Evolutionary conservation across 352 stramenopile genomes (phyloP), one percentile per base, ranked within the genome.

Genomic region (Globisporangium cystogenes): DNA sequence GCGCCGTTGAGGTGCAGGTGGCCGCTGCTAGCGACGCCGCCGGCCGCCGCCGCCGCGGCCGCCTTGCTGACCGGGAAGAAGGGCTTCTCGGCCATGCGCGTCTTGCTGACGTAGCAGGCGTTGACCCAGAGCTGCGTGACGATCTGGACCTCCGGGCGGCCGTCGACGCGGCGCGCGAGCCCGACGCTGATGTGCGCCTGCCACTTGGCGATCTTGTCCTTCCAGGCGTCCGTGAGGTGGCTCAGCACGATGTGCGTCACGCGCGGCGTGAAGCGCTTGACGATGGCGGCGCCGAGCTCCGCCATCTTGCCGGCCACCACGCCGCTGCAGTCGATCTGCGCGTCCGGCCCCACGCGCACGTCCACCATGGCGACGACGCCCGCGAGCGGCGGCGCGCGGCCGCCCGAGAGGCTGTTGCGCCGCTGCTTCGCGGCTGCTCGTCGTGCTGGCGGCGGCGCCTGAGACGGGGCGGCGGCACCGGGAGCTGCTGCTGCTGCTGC

Each of bases 111-210:
- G 37, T 82, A 83, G 55, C 83, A 93, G 8, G 76, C 79, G 44
- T 93, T 88, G 10, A 93, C 83, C 83, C 83, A 93, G 18, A 91
- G 65, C 56, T 87, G 80, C 16, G 78, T 86, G n/a, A 91, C 83
- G 37, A 93, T 85, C 33, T 89, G 70, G 7, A 93, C 39, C 20
- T 83, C 64, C 39, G 63, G 3, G 43, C 62, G 21, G 39, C 71
- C 46, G 43, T 67, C 60, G 60, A 71, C 48, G 55, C 67, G 45
- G 20, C 55, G 48, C 47, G 47, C 48, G 15, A 61, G 33, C 15
- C 55, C 42, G 39, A 61, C 42, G 47, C 52, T 66, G 1, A 70
- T 65, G 39, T 69, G 55, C 21, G 56, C 57, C 53, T 86, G 68
- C 76, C 77, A 87, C 54, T 88, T 83, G 39, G 60, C 61, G 24